phyloP scores from a whole-genome alignment of 2,329 filamentous ascomycete species.

The Penicillium freii region DNA sequence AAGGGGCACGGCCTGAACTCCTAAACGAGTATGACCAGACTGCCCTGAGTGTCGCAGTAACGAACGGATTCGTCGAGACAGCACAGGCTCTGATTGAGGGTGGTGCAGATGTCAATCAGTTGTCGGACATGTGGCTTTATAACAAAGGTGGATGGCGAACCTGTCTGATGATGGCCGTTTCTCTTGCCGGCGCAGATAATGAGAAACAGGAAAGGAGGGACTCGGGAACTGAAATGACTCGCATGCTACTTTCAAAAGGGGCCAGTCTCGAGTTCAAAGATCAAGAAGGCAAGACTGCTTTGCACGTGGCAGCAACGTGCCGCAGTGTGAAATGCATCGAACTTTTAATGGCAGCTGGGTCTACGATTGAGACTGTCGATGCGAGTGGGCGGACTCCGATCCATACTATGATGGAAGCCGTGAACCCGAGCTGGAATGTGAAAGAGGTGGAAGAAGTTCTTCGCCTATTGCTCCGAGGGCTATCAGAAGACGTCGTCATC shows the following conservation, averaged over 20 bases:
- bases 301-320: not conserved
- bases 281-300: not conserved
- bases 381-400: not conserved
- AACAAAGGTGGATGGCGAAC: not conserved
- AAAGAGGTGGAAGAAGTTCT: not conserved
- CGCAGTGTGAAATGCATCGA: not conserved
- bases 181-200: not conserved
- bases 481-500: not conserved
- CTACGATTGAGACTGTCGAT: not conserved
- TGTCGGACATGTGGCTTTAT: not conserved
- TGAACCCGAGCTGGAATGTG: not conserved
- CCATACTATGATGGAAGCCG: not conserved
- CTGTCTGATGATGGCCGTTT: not conserved
- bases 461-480: not conserved
- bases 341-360: not conserved
- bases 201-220: not conserved
- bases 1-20: not conserved
- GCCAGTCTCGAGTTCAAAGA: not conserved
- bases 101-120: not conserved
- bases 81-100: not conserved
- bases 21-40: rapidly evolving
- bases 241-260: not conserved
- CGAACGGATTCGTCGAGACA: not conserved
- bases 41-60: not conserved
- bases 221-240: not conserved